These are phyloP conservation scores for Solanum sejunctum DNA, from an alignment of 257 asterid species.

Conservation along the genomic window DNA sequence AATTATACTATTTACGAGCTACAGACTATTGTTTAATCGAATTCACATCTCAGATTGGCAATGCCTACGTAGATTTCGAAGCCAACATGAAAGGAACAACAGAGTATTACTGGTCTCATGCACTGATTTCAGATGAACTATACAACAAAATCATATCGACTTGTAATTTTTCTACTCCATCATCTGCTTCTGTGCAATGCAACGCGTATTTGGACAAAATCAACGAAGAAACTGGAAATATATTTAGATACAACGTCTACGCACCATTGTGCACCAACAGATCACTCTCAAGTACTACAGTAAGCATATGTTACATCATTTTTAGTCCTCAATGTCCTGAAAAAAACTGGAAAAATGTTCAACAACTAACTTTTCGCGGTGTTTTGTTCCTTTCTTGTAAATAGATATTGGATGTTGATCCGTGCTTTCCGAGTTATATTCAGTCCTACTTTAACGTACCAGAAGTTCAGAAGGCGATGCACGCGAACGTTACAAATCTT, in stretches of 20 bases:
- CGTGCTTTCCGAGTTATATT: conserved; percentile 8
- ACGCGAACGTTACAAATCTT: conserved; percentile 3
- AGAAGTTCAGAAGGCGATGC: conserved; percentile 11
- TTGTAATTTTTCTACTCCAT: conserved; percentile 12
- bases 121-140: conserved; percentile 13
- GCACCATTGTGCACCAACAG: conserved; percentile 16
- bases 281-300: conserved; percentile 2
- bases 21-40: not conserved
- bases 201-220: not conserved
- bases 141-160: not conserved
- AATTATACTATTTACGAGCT: not conserved
- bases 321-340: not conserved
- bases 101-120: conserved; percentile 20
- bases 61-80: conserved; percentile 18
- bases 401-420: conserved; percentile 12
- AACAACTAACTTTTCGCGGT: not conserved
- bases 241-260: conserved; percentile 21
- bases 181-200: not conserved
- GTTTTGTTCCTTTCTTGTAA: not conserved
- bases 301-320: not conserved
- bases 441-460: conserved; percentile 7
- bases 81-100: not conserved
- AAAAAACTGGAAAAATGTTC: not conserved
- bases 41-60: conserved; percentile 18
- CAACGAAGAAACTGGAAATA: not conserved